Conservation (phyloP, 169 alveolate genomes). For the Theileria luwenshuni region DNA sequence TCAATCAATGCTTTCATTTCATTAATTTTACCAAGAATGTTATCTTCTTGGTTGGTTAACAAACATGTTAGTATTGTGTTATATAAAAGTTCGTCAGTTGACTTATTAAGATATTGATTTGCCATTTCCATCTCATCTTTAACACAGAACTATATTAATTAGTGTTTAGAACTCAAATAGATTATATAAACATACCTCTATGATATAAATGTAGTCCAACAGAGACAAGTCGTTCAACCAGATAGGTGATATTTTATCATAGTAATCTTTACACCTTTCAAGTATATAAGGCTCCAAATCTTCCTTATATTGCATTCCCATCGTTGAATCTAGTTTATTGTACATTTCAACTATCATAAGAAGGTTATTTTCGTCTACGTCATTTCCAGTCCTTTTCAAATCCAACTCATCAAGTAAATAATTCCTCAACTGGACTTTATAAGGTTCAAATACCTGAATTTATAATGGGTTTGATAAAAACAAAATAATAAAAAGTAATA, state of each 20-base stretch:
- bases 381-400: constrained; percentile 25
- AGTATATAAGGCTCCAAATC: constrained; percentile 49
- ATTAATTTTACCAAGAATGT: constrained; percentile 14
- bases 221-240: constrained; percentile 40
- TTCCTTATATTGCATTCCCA: constrained; percentile 32
- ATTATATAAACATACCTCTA: constrained; percentile 36
- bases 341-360: constrained; percentile 39
- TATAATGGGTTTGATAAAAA: too few relatives aligned
- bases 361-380: constrained; percentile 15
- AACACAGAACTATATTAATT: constrained; percentile 31
- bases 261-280: constrained; percentile 22
- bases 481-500: too few relatives aligned
- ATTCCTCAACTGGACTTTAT: constrained; percentile 15
- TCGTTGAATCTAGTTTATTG: constrained; percentile 34
- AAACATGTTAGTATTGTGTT: neutral
- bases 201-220: constrained; percentile 49
- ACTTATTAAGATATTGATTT: constrained; percentile 12
- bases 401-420: constrained; percentile 31
- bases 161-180: neutral
- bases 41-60: neutral
- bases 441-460: constrained; percentile 36
- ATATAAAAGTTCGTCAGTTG: neutral
- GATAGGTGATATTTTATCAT: constrained; percentile 30
- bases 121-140: constrained; percentile 38
- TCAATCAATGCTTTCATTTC: constrained; percentile 22